phyloP scores from a whole-genome alignment of 305 asterid genomes.

The Fraxinus velutina region DNA sequence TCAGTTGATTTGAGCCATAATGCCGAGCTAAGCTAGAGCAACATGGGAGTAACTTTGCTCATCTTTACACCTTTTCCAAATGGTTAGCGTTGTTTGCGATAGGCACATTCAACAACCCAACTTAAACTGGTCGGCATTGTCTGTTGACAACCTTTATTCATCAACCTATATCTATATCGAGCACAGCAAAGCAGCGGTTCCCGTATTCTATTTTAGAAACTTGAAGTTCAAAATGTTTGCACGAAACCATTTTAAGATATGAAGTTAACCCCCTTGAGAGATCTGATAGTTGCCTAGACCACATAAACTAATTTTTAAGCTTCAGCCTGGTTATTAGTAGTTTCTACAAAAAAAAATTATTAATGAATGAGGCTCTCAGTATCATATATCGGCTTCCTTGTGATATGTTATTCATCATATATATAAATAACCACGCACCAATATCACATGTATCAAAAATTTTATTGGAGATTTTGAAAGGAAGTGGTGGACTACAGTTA shows the following conservation, averaged over 20 bases:
- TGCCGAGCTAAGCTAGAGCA: not conserved
- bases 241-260: not conserved
- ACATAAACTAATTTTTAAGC: not conserved
- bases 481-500: not conserved
- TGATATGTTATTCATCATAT: not conserved
- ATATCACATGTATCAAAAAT: not conserved
- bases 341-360: not conserved
- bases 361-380: not conserved
- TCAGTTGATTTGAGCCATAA: slow-evolving; percentile 1
- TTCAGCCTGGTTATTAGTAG: not conserved
- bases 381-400: not conserved
- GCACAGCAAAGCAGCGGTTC: not conserved
- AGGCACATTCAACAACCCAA: not conserved
- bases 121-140: not conserved
- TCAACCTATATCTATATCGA: not conserved
- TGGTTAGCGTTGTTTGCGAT: not conserved
- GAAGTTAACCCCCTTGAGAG: not conserved
- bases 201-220: not conserved
- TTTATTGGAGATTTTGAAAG: not conserved
- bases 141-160: not conserved
- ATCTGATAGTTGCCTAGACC: not conserved
- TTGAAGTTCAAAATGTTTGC: not conserved
- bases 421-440: not conserved
- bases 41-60: not conserved
- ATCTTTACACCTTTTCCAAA: not conserved